Percentiles rank a stretch among this genome's conserved stretches.
Evolutionary conservation across 2,329 filamentous ascomycete genomes (phyloP).

Genomic region (Talaromyces albobiverticillius): DNA sequence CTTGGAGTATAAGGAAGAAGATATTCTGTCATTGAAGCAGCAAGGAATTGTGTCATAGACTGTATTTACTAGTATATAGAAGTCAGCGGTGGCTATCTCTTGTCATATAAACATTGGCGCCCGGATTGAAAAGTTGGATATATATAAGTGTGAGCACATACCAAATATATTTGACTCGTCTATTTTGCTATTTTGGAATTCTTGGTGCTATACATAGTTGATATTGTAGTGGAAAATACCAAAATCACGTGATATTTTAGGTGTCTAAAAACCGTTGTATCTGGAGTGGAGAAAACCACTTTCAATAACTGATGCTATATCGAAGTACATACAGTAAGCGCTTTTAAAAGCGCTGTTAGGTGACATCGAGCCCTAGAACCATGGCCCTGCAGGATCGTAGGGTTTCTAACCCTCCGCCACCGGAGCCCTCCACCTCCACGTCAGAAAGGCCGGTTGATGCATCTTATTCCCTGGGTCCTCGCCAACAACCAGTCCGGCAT

Average conservation of each 20-base stretch:
- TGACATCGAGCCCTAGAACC: neutral
- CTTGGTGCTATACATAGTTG: too few species aligned
- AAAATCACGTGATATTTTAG: neutral
- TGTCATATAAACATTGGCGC: too few species aligned
- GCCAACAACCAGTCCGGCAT: neutral
- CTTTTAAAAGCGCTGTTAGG: neutral
- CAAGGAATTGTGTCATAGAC: conserved; percentile 63
- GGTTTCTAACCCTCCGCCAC: conserved; percentile 8
- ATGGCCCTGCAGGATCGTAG: conserved; percentile 10
- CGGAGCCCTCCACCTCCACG: conserved; percentile 10
- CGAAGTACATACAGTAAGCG: too few species aligned
- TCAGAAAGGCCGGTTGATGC: conserved; percentile 11
- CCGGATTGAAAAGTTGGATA: too few species aligned
- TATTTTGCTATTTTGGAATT: too few species aligned
- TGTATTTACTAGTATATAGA: neutral
- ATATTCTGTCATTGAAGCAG: conserved; percentile 62
- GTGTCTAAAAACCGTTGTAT: too few species aligned
- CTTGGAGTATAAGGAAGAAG: conserved; percentile 57
- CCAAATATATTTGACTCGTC: too few species aligned
- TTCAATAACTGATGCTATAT: too few species aligned
- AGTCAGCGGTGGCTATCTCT: too few species aligned
- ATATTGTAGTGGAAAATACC: neutral
- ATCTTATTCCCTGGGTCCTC: conserved; percentile 3
- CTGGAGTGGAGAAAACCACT: too few species aligned
- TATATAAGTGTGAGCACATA: too few species aligned